These are phyloP conservation scores for Aspergillus proliferans DNA, from an alignment of 2,329 filamentous ascomycete genomes.

Conservation along the genomic window DNA sequence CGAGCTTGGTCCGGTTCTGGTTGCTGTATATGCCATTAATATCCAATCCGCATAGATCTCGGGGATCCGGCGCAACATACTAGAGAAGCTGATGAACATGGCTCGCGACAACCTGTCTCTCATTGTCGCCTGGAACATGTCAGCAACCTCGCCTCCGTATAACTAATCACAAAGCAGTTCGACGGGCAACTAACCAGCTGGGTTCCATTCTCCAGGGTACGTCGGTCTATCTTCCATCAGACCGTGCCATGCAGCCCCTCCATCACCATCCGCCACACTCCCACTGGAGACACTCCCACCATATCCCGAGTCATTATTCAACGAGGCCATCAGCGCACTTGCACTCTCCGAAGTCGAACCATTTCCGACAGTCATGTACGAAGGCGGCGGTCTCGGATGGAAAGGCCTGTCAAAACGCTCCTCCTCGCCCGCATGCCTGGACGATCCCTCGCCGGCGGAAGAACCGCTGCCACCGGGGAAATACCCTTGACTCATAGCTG, in stretches of 20 bases:
- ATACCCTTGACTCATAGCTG: slow-evolving; percentile 41
- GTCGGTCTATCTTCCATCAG: slow-evolving; percentile 54
- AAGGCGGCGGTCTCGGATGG: slow-evolving; percentile 41
- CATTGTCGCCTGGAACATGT: slow-evolving; percentile 49
- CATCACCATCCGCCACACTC: slow-evolving; percentile 41
- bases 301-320: slow-evolving; percentile 88
- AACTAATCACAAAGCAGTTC: background rate
- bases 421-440: slow-evolving; percentile 23
- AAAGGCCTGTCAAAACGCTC: slow-evolving; percentile 21
- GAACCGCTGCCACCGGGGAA: slow-evolving; percentile 30
- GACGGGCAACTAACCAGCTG: slow-evolving; percentile 28
- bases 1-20: slow-evolving; percentile 79
- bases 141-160: slow-evolving; percentile 5
- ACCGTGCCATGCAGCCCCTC: slow-evolving; percentile 45
- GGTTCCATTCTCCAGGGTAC: slow-evolving; percentile 44
- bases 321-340: slow-evolving; percentile 68
- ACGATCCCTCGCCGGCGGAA: slow-evolving; percentile 31
- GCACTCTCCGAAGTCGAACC: slow-evolving; percentile 78
- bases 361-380: slow-evolving; percentile 83
- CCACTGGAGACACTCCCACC: slow-evolving; percentile 71
- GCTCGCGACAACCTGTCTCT: slow-evolving; percentile 64
- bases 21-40: slow-evolving; percentile 49
- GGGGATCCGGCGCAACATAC: slow-evolving; percentile 25
- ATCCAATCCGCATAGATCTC: background rate
- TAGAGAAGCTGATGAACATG: slow-evolving; percentile 92